Evolutionary conservation across 768 basidiomycete genomes (phyloP).

Genomic region (Pleurotus eryngii): DNA sequence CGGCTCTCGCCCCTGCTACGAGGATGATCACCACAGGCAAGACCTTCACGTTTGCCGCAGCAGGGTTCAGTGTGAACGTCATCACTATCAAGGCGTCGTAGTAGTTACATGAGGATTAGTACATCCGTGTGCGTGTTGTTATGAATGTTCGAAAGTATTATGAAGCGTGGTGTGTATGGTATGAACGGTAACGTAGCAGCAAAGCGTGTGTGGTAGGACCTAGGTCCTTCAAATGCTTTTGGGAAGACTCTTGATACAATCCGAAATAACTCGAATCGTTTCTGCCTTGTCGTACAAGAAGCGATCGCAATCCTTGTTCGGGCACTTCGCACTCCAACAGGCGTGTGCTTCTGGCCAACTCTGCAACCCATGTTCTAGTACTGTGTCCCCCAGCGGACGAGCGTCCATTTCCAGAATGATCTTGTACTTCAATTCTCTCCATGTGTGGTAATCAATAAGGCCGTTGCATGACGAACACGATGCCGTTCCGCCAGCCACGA

Average conservation of each 20-base stretch:
- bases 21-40: constrained; percentile 43
- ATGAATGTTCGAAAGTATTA: too few species aligned
- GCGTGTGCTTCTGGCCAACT: constrained; percentile 58
- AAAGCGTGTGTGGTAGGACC: too few species aligned
- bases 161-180: too few species aligned
- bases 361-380: constrained; percentile 42
- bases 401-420: constrained; percentile 56
- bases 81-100: constrained; percentile 30
- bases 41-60: constrained; percentile 53
- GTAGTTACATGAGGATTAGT: too few species aligned
- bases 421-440: constrained; percentile 61
- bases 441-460: constrained; percentile 53
- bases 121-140: too few species aligned
- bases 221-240: constrained; percentile 20
- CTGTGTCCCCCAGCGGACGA: constrained; percentile 57
- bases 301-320: constrained; percentile 38
- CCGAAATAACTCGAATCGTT: constrained; percentile 49
- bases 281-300: constrained; percentile 55
- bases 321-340: constrained; percentile 60
- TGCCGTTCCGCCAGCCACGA: constrained; percentile 44
- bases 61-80: constrained; percentile 40
- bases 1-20: constrained; percentile 43
- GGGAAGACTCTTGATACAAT: constrained; percentile 50
- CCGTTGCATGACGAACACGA: constrained; percentile 51
- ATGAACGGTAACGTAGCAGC: too few species aligned